Base-by-base conservation (phyloP, 169 alveolate genomes). In the Cryptosporidium bovis region DNA sequence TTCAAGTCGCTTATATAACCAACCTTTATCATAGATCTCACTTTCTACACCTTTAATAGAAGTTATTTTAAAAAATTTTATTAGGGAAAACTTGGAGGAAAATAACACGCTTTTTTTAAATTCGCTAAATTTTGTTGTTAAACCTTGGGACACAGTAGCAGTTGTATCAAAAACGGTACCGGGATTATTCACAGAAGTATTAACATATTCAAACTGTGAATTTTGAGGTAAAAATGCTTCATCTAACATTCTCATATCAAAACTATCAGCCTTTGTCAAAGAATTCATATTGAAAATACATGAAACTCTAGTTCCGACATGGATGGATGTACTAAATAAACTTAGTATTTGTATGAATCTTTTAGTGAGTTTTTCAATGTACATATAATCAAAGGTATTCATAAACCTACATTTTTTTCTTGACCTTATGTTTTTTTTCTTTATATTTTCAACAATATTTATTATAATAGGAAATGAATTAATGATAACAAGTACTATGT, bases 151-250 rank as follows among this genome's bases (percentile, higher is more conserved):
- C 50, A 12, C 71, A 10, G 71, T 34, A 20, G 18, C 40, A 8
- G 65, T 56, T 20, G 87, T 60, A 24, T 77, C 87, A 12, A 50
- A 77, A 36, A 62, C 33, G 33, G 48, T 12, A 12, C 36, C 7
- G 6, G 24, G 7, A 33, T 60, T 24, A 15, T 20, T 18, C 27
- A 13, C 24, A 15, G n/a, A 33, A 34, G 44, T 44, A 13, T 77
- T 27, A 33, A 69, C 7, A n/a, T 62, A 40, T 40, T 62, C 40
- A 16, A 27, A 10, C 12, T 56, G 87, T 4, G 71, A 77, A 40
- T 36, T 77, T 60, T 51, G 87, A 5, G 77, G 31, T 36, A 60
- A 77, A 48, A 77, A 60, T n/a, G 87, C 77, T 40, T 77, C 71
- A 15, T 60, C 40, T n/a, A 77, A 18, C 13, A 77, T 44, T n/a